Evolutionary conservation across 768 basidiomycete genomes (phyloP), one percentile per base, ranked within the genome.

Genomic region (Termitomyces sp.): DNA sequence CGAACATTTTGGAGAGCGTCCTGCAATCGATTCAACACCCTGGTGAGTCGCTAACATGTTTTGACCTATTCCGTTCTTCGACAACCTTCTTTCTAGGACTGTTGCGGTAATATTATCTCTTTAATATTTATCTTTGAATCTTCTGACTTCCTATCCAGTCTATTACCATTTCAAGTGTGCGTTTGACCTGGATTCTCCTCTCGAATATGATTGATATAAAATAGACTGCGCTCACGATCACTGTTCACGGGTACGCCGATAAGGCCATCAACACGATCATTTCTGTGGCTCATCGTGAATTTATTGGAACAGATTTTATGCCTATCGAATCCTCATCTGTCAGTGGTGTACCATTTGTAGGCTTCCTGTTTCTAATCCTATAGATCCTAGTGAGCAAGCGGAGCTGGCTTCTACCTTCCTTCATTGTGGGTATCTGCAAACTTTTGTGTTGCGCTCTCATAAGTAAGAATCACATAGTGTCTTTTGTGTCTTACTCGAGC

Each of bases 1-100:
- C 18, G 18, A 29, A 23, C 53, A 51, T 48, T 58, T 45, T 25
- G 51, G 56, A 7, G 41, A 58, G 9, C 27, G 10, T n/a, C 16
- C 15, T 23, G 9, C 36, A 9, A 45, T 44, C 3, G 29, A 50
- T 45, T 20, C 47, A 12, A 54, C 57, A 1, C 53, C 57, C 3
- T 54, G 57, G 56, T 48, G 22, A 22, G 49, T 39, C 25, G 5
- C 7, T n/a, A n/a, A 5, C 2, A 9, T 16, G 12, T 16, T 7
- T 3, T 18, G 23, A 27, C n/a, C n/a, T 15, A 29, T 9, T 18
- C 23, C 16, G 5, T 10, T 49, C 35, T 49, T n/a, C 18, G 6
- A 38, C n/a, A 18, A 13, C 11, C 3, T 9, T 29, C 13, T 20
- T 27, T 11, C 15, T 23, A 49, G 48, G 48, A 33, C 48, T 1